Percentiles rank a stretch among this genome's conserved stretches.
These are phyloP conservation scores for Periconia digitata DNA, from an alignment of 2,329 filamentous ascomycete genomes.

Conservation along the genomic window DNA sequence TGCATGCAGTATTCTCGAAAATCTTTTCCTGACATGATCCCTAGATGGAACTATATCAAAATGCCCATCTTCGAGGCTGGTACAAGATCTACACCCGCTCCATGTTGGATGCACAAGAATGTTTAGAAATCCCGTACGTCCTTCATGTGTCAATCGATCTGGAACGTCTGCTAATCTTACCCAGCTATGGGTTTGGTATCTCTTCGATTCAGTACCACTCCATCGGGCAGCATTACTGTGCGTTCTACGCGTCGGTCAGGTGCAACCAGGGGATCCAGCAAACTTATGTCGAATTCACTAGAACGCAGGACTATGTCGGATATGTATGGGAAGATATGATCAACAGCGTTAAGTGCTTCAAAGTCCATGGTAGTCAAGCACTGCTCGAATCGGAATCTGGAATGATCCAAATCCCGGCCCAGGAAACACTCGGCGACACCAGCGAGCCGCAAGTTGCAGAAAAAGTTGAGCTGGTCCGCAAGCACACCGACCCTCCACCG, in stretches of 20 bases:
- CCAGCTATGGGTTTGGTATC: not conserved
- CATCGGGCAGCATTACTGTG: not conserved
- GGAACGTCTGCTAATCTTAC: not conserved
- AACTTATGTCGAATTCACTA: no score
- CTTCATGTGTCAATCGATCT: not conserved
- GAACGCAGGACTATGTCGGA: no score
- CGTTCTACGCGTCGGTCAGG: not conserved
- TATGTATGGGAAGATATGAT: no score
- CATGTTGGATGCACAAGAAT: not conserved
- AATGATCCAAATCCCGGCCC: no score
- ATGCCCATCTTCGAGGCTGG: not conserved
- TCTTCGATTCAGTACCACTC: not conserved
- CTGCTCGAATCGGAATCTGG: no score
- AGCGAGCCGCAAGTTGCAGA: no score
- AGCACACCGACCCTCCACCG: no score
- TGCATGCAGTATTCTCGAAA: not conserved
- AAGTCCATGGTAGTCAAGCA: no score
- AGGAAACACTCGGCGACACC: no score
- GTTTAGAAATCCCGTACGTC: not conserved
- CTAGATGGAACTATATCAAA: not conserved
- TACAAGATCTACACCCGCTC: not conserved
- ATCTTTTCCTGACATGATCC: not conserved
- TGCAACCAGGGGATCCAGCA: no score
- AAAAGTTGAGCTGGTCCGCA: no score
- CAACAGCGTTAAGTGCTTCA: no score